A percentile compares a stretch with the other conserved stretches of the same genome.
Evolutionary conservation across 2,329 filamentous ascomycete genomes (phyloP).

Genomic region (Claviceps fusiformis): DNA sequence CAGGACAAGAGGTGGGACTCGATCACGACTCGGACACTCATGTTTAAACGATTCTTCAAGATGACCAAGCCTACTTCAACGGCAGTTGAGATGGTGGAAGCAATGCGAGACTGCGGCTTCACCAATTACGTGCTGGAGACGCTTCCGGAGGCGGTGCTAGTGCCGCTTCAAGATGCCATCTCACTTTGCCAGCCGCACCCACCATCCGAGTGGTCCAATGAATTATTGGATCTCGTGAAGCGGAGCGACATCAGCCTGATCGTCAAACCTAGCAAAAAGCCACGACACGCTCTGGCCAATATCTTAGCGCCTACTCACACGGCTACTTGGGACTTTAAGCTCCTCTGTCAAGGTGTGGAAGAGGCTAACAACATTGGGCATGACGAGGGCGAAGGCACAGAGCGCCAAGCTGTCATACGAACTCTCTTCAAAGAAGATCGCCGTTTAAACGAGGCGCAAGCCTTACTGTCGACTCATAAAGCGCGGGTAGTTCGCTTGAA

Average conservation of each 20-base stretch:
- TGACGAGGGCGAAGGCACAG: conserved; percentile 70
- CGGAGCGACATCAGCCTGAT: conserved; percentile 67
- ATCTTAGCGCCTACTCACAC: conserved; percentile 46
- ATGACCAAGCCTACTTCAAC: conserved; percentile 37
- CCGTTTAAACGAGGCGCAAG: conserved; percentile 73
- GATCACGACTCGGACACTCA: conserved; percentile 52
- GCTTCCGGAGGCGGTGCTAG: conserved; percentile 70
- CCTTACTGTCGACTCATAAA: conserved; percentile 73
- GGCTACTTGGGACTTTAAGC: conserved; percentile 59
- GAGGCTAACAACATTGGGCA: conserved; percentile 45
- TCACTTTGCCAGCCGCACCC: conserved; percentile 73
- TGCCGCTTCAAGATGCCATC: conserved; percentile 71
- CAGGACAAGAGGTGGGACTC: conserved; percentile 29
- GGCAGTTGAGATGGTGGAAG: conserved; percentile 54
- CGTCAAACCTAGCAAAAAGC: conserved; percentile 29
- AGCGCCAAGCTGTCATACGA: conserved; percentile 69
- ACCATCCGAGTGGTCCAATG: conserved; percentile 59
- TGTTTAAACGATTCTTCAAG: conserved; percentile 55
- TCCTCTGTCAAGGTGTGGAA: conserved; percentile 58
- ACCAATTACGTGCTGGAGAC: conserved; percentile 58
- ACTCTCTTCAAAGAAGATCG: conserved; percentile 86
- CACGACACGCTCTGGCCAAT: conserved; percentile 20
- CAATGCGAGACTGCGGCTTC: conserved; percentile 59
- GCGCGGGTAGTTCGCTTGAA: conserved; percentile 66
- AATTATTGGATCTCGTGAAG: conserved; percentile 61